These are phyloP conservation scores for Linnemannia zychae DNA, from an alignment of 192 early-diverging fungal species.

Conservation along the genomic window DNA sequence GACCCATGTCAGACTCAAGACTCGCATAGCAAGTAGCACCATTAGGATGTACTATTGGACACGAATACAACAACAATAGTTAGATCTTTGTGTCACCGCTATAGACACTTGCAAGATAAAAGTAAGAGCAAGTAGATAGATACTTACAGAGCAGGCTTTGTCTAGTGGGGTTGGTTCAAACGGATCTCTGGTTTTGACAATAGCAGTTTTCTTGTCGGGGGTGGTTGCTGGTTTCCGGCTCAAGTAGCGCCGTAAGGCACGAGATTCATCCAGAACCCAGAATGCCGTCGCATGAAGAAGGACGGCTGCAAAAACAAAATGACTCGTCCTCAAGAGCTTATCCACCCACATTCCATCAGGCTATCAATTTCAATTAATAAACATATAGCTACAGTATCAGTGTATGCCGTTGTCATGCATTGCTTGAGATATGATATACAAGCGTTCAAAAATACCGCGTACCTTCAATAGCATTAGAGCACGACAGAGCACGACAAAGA, in stretches of 20 bases:
- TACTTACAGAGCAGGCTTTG: slow-evolving; percentile 31
- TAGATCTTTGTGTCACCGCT: neutral
- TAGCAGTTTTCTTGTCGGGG: slow-evolving; percentile 7
- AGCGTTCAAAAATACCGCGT: neutral
- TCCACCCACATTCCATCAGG: neutral
- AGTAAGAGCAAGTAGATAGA: neutral
- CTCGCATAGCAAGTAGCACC: slow-evolving; percentile 6
- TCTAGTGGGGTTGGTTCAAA: slow-evolving; percentile 33
- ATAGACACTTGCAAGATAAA: neutral
- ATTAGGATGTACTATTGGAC: slow-evolving; percentile 19
- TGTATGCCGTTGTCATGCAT: neutral
- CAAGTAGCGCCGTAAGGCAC: neutral
- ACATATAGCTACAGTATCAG: neutral
- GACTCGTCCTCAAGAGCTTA: neutral
- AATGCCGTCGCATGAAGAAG: slow-evolving; percentile 40
- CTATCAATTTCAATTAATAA: neutral
- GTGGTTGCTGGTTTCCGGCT: neutral
- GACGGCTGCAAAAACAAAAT: slow-evolving; percentile 12
- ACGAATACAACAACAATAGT: neutral
- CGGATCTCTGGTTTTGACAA: slow-evolving; percentile 15
- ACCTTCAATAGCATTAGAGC: slow-evolving; percentile 7
- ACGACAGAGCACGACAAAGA: slow-evolving; percentile 17
- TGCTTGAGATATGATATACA: neutral
- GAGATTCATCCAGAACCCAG: slow-evolving; percentile 44
- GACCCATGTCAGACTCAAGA: slow-evolving; percentile 11